Percentiles rank a stretch among this genome's conserved stretches.
phyloP scores from a whole-genome alignment of 2,329 filamentous ascomycete genomes.

The Fusarium sp. region DNA sequence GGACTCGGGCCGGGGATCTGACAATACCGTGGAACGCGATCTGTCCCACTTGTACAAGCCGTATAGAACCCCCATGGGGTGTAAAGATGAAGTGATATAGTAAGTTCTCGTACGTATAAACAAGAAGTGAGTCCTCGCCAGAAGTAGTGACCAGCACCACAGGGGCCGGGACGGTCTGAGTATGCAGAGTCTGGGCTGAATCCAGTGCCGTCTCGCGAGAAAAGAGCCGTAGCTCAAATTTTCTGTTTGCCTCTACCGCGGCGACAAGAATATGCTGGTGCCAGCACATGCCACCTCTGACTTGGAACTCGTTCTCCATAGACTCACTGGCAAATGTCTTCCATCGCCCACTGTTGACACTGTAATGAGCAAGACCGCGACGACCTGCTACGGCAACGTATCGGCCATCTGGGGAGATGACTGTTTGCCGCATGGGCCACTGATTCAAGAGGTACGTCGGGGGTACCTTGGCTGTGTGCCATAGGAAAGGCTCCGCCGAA shows the following conservation, averaged over 20 bases:
- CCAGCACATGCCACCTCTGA: slow-evolving; percentile 98
- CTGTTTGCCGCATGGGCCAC: slow-evolving; percentile 90
- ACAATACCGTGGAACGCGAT: slow-evolving; percentile 98
- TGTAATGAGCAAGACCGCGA: slow-evolving; percentile 93
- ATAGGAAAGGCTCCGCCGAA: slow-evolving; percentile 91
- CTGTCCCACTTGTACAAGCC: slow-evolving; percentile 92
- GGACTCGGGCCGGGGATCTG: slow-evolving; percentile 88
- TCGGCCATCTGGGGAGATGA: slow-evolving; percentile 90
- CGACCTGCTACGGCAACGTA: slow-evolving; percentile 97
- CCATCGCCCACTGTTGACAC: slow-evolving; percentile 92
- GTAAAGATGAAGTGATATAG: slow-evolving; percentile 95
- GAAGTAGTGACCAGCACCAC: slow-evolving; percentile 91
- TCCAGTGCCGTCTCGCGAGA: slow-evolving; percentile 87
- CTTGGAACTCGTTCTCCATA: slow-evolving; percentile 89
- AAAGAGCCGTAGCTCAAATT: slow-evolving; percentile 90
- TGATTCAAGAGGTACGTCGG: slow-evolving; percentile 87
- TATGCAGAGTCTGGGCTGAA: slow-evolving; percentile 77
- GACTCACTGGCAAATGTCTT: slow-evolving; percentile 88
- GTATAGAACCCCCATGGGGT: slow-evolving; percentile 73
- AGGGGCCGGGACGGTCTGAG: slow-evolving; percentile 81
- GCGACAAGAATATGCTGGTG: slow-evolving; percentile 95
- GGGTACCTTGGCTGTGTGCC: slow-evolving; percentile 92
- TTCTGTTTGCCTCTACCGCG: slow-evolving; percentile 86
- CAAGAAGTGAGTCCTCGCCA: slow-evolving; percentile 92
- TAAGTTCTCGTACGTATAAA: slow-evolving; percentile 97